Evolutionary conservation across 2,329 filamentous ascomycete genomes (phyloP).

Genomic region (Penicillium vulpinum): DNA sequence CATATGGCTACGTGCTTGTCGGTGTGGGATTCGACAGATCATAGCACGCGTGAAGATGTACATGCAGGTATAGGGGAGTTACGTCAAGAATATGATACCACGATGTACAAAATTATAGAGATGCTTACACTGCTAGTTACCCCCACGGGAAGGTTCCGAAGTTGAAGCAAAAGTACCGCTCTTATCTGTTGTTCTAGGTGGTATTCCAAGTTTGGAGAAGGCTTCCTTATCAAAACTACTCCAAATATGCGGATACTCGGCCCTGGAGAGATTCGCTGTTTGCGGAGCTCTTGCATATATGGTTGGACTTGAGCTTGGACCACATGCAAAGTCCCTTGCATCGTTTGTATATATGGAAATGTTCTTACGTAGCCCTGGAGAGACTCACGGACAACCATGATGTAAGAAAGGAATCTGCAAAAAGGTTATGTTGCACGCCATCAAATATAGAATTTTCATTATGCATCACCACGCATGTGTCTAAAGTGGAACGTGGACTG

Average conservation of each 20-base stretch:
- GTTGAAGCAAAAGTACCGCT: neutral
- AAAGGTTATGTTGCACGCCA: neutral
- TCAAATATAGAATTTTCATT: conserved; percentile 3
- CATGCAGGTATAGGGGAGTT: neutral
- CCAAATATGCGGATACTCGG: neutral
- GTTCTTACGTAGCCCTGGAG: neutral
- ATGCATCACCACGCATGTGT: conserved; percentile 1
- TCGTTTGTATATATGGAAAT: neutral
- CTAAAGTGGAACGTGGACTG: neutral
- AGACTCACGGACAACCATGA: neutral
- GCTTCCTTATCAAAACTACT: neutral
- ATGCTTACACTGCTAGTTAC: no score
- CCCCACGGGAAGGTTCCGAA: neutral
- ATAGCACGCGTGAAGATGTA: no score
- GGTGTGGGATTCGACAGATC: neutral
- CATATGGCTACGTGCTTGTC: neutral
- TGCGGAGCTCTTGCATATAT: neutral
- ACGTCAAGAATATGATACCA: neutral
- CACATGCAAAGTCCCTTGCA: no score
- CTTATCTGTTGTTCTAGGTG: neutral
- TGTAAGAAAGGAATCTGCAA: neutral
- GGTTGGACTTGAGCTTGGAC: neutral
- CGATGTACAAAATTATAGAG: neutral
- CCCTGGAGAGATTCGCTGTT: neutral
- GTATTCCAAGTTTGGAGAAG: neutral